Evolutionary conservation across 306 rosid genomes (phyloP).

Genomic region (Comarum palustre): DNA sequence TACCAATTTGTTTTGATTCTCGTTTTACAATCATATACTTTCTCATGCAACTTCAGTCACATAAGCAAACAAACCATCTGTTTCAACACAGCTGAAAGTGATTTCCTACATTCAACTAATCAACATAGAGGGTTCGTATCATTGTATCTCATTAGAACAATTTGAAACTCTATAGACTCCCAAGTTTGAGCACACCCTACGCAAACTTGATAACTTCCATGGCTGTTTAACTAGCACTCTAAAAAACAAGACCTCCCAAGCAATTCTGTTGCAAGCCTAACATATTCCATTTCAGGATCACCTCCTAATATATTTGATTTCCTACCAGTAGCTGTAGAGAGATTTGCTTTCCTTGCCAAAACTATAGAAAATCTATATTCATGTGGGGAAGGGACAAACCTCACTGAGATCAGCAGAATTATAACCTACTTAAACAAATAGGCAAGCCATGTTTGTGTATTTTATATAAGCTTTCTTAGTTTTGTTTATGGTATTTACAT

Average conservation of each 20-base stretch:
- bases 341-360: neutral
- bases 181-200: neutral
- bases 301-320: neutral
- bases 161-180: neutral
- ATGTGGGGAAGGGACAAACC: neutral
- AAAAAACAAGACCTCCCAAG: neutral
- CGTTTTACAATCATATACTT: neutral
- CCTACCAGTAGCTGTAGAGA: neutral
- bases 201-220: neutral
- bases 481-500: neutral
- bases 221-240: neutral
- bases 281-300: neutral
- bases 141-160: neutral
- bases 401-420: constrained; percentile 1
- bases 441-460: neutral
- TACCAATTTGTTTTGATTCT: neutral
- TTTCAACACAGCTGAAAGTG: neutral
- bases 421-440: neutral
- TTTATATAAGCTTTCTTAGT: neutral
- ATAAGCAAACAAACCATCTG: neutral
- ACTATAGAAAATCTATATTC: neutral
- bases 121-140: neutral
- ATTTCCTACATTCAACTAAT: neutral
- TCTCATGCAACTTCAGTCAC: neutral
- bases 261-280: neutral